Evolutionary conservation across 2,329 filamentous ascomycete genomes (phyloP).

Genomic region (Zymoseptoria ardabiliae): DNA sequence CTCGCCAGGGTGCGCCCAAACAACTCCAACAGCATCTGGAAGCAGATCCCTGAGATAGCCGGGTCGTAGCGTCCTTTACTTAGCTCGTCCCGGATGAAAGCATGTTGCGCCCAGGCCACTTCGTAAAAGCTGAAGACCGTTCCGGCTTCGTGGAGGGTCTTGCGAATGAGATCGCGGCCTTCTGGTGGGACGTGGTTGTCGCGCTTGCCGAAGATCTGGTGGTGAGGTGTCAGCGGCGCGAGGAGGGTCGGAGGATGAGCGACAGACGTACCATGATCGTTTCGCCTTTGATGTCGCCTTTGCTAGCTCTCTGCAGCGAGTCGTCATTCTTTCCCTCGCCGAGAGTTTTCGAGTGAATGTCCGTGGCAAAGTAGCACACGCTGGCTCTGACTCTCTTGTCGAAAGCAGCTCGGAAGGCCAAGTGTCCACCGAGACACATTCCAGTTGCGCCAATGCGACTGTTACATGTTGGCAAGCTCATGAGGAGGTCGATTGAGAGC

Average conservation of each 20-base stretch:
- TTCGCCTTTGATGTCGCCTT: conserved; percentile 63
- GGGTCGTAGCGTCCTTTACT: conserved; percentile 89
- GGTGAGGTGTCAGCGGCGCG: not conserved
- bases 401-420: conserved; percentile 66
- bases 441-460: conserved; percentile 50
- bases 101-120: conserved; percentile 88
- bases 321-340: conserved; percentile 61
- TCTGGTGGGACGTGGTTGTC: conserved; percentile 83
- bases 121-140: conserved; percentile 77
- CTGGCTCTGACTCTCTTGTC: conserved; percentile 69
- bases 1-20: conserved; percentile 72
- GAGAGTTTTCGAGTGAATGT: conserved; percentile 73
- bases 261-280: conserved; percentile 55
- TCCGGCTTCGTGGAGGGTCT: conserved; percentile 69
- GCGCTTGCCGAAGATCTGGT: conserved; percentile 74
- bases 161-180: conserved; percentile 75
- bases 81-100: conserved; percentile 87
- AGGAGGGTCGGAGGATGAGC: not conserved
- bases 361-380: conserved; percentile 87
- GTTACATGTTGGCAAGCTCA: conserved; percentile 47
- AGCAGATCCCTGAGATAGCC: conserved; percentile 77
- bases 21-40: conserved; percentile 80
- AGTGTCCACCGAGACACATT: conserved; percentile 90
- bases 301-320: conserved; percentile 43
- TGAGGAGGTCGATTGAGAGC: conserved; percentile 36